These are phyloP conservation scores for Fusarium sp. DNA, from an alignment of 2,329 filamentous ascomycete genomes.

Conservation along the genomic window DNA sequence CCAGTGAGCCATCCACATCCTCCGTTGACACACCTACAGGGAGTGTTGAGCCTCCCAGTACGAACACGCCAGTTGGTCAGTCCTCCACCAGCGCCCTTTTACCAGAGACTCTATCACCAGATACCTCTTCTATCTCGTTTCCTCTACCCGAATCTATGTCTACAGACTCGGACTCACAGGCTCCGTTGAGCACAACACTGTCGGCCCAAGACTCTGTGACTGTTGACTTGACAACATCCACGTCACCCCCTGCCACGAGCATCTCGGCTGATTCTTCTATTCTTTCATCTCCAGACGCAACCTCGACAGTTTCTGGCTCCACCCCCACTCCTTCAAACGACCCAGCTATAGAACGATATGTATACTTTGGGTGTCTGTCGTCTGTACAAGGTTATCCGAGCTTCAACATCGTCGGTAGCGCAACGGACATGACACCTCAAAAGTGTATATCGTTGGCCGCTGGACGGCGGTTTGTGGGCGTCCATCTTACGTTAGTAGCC, in stretches of 20 bases:
- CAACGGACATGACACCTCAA: slow-evolving; percentile 19
- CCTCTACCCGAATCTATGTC: neutral
- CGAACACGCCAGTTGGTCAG: neutral
- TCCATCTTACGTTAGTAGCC: slow-evolving; percentile 15
- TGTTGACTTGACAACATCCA: neutral
- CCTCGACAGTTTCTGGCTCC: neutral
- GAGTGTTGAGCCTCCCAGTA: neutral
- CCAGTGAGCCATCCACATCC: neutral
- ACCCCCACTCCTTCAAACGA: slow-evolving; percentile 6
- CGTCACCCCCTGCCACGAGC: neutral
- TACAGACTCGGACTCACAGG: neutral
- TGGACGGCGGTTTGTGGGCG: slow-evolving; percentile 11
- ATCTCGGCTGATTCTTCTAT: neutral
- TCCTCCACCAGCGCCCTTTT: neutral
- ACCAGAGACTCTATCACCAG: neutral
- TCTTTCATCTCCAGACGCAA: neutral
- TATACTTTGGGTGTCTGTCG: slow-evolving; percentile 22
- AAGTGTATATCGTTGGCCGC: slow-evolving; percentile 4
- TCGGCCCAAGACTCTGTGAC: neutral
- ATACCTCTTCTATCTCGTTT: neutral
- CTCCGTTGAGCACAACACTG: neutral
- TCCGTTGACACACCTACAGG: neutral
- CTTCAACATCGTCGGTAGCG: slow-evolving; percentile 11
- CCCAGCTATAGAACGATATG: slow-evolving; percentile 9
- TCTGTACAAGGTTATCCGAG: slow-evolving; percentile 25